Conservation (phyloP, 345 rosid species). For the Bruguiera sexangula region DNA sequence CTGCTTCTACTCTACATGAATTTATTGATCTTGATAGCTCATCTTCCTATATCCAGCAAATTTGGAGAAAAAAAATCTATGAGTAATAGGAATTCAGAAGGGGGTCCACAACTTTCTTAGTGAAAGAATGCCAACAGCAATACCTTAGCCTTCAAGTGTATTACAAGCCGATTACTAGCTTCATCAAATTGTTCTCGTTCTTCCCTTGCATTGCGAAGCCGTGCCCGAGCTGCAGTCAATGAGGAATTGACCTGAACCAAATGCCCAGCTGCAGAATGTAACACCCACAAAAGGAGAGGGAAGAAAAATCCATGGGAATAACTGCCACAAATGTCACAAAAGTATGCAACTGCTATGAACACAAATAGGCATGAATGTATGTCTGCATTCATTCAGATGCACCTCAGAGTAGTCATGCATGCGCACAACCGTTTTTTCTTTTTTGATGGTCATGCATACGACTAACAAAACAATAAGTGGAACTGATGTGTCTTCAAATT, state of each 20-base stretch:
- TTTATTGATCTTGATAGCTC: slow-evolving; percentile 68
- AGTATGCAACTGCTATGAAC: not conserved
- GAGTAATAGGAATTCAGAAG: no score
- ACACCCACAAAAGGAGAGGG: slow-evolving; percentile 12
- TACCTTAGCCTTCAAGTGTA: slow-evolving; percentile 83
- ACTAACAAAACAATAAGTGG: no score
- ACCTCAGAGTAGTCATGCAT: no score
- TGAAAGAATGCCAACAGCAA: not conserved
- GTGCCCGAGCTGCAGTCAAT: slow-evolving; percentile 23
- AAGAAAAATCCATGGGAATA: not conserved
- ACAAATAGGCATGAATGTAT: no score
- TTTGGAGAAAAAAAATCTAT: not conserved
- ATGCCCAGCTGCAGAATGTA: slow-evolving; percentile 6
- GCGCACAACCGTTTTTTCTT: no score
- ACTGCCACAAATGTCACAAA: not conserved
- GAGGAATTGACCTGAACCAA: slow-evolving; percentile 41
- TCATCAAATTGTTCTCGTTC: slow-evolving; percentile 94
- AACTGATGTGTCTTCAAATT: not conserved
- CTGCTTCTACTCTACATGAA: slow-evolving; percentile 61
- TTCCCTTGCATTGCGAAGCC: slow-evolving; percentile 77
- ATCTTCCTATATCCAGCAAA: slow-evolving; percentile 53
- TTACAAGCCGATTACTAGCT: slow-evolving; percentile 78
- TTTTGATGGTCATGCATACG: no score
- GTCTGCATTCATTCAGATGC: no score
- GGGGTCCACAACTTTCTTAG: no score